Evolutionary conservation across 31 red algal species (phyloP).

Genomic region (Asparagopsis taxiformis): DNA sequence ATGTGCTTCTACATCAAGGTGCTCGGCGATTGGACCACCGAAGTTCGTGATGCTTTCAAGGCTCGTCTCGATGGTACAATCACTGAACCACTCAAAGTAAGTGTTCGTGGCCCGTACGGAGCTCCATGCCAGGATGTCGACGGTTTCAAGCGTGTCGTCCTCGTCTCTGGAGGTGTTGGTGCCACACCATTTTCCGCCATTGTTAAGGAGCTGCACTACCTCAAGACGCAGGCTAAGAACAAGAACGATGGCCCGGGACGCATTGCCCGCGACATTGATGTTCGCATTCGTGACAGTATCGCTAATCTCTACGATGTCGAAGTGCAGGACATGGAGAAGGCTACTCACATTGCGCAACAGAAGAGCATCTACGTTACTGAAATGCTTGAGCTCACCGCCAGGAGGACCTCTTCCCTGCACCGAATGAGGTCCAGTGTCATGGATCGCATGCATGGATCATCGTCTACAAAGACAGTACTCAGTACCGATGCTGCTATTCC

Average conservation of each 20-base stretch:
- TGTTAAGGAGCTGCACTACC: conserved; percentile 62
- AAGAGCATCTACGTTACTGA: background rate
- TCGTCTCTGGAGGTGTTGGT: conserved; percentile 84
- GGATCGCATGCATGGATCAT: background rate
- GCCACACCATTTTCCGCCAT: conserved; percentile 82
- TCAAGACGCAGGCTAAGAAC: conserved; percentile 1
- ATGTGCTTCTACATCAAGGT: conserved; percentile 74
- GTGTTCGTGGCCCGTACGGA: conserved; percentile 82
- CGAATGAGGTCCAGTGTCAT: background rate
- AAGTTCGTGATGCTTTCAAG: conserved; percentile 41
- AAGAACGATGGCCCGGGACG: background rate
- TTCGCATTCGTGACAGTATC: background rate
- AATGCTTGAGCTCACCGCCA: background rate
- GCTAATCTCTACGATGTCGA: background rate
- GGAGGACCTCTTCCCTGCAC: background rate
- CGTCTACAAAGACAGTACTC: background rate
- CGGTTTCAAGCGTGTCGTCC: conserved; percentile 71
- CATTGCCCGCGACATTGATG: background rate
- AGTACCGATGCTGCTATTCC: background rate
- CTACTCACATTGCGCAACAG: background rate
- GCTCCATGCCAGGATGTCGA: conserved; percentile 77
- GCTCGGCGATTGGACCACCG: conserved; percentile 74
- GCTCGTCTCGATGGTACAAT: conserved; percentile 24
- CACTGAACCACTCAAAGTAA: conserved; percentile 23
- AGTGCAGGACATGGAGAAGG: background rate